Conservation (phyloP, 148 eudicot genomes). For the Nepenthes gracilis region DNA sequence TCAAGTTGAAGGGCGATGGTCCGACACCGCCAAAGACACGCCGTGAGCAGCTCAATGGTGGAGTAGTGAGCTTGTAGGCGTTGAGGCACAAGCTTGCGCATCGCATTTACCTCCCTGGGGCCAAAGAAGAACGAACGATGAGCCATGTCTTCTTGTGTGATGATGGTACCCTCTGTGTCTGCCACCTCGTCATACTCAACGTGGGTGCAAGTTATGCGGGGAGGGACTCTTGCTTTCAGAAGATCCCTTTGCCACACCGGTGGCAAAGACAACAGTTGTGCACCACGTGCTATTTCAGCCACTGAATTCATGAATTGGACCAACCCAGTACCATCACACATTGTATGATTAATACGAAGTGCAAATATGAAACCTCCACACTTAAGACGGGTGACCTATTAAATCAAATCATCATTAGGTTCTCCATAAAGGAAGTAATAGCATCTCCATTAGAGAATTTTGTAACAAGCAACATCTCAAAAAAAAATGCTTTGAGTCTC, state of each 20-base stretch:
- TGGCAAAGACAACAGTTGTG: not conserved
- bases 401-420: too few relatives aligned
- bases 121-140: slow-evolving; percentile 1
- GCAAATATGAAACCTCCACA: slow-evolving; percentile 9
- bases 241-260: slow-evolving; percentile 8
- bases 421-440: too few relatives aligned
- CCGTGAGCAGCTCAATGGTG: slow-evolving; percentile 2
- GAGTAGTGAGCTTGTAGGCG: not conserved
- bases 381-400: slow-evolving; percentile 4
- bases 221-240: not conserved
- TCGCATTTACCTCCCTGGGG: not conserved
- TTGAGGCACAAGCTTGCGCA: not conserved
- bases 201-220: slow-evolving; percentile 3
- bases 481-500: too few relatives aligned
- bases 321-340: not conserved
- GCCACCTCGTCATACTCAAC: not conserved
- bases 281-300: slow-evolving; percentile 2
- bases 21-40: slow-evolving; percentile 7
- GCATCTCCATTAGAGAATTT: too few relatives aligned
- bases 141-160: not conserved
- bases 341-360: not conserved
- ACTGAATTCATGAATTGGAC: not conserved
- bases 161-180: not conserved
- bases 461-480: too few relatives aligned
- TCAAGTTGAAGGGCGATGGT: slow-evolving; percentile 4